Evolutionary conservation across 2,329 filamentous ascomycete genomes (phyloP).

Genomic region (Trichoderma arundinaceum): DNA sequence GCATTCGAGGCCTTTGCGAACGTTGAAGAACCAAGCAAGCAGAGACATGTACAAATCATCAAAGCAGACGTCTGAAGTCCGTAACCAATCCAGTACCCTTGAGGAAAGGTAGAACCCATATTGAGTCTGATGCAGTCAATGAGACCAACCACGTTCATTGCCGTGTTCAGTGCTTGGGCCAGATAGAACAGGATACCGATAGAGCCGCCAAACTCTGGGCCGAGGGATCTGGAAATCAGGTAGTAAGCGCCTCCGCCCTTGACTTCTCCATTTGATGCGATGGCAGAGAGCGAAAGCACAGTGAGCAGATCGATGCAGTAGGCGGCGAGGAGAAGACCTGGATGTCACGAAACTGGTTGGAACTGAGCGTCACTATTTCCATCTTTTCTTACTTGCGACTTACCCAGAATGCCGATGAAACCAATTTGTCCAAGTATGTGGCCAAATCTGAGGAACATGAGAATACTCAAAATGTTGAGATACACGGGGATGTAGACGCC

Average conservation of each 20-base stretch:
- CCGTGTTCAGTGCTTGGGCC: constrained; percentile 87
- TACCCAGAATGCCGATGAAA: constrained; percentile 79
- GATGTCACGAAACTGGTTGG: not conserved
- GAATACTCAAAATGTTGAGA: constrained; percentile 84
- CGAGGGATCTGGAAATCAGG: constrained; percentile 82
- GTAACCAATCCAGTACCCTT: constrained; percentile 79
- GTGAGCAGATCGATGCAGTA: constrained; percentile 85
- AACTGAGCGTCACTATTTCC: not conserved
- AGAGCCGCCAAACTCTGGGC: constrained; percentile 86
- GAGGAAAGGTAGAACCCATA: constrained; percentile 68
- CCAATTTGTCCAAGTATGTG: constrained; percentile 82
- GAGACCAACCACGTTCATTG: constrained; percentile 84
- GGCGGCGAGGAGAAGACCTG: constrained; percentile 74
- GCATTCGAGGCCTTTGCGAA: constrained; percentile 83
- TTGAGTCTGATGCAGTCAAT: constrained; percentile 83
- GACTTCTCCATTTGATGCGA: constrained; percentile 88
- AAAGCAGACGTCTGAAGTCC: constrained; percentile 75
- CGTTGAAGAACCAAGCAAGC: constrained; percentile 77
- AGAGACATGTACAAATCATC: constrained; percentile 73
- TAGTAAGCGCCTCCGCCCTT: constrained; percentile 89
- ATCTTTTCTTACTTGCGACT: constrained; percentile 36
- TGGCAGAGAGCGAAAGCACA: constrained; percentile 83
- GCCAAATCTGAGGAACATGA: constrained; percentile 91
- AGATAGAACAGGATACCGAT: constrained; percentile 89
- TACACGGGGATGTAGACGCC: constrained; percentile 89